Evolutionary conservation across 805 yeast species (phyloP), one percentile per base, ranked within the genome.

Genomic region (Tetrapisispora fleetii): DNA sequence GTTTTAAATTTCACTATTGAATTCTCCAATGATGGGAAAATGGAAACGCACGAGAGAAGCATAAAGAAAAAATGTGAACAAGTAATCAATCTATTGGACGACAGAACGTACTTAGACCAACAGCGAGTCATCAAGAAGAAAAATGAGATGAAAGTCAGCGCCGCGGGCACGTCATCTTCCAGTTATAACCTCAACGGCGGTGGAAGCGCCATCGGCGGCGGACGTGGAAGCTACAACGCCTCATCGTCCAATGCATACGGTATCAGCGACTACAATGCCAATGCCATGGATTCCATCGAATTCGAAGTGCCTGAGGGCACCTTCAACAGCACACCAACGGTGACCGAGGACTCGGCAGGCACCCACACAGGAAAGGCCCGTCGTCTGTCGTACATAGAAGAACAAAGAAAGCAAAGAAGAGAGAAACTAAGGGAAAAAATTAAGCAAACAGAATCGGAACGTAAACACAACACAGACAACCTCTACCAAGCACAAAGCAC

Each of bases 21-120:
- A 14, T 57, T 62, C 45, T 61, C 67, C 10, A 63, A 58, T 41
- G 70, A 66, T 48, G 69, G 69, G 10, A 66, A 66, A 51, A 63
- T 64, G 67, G 68, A 64, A 47, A 57, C 63, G 13, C 70, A 66
- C 47, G 68, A 65, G 50, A 60, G 68, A 40, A 64, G 67, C 18
- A 64, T 66, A 28, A 55, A 58, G 48, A 65, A 63, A 51, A 63
- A 66, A 47, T 60, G 66, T 45, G 67, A 62, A 45, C 51, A 53
- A 16, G 53, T 66, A 16, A 19, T 61, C 24, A 64, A 59, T 45
- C 52, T 54, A 38, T 43, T 65, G 33, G 67, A 62, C 21, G 67
- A 64, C 49, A 44, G 62, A 27, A 53, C 53, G 11, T 64, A 52
- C 42, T 54, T 66, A 54, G 58, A 58, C 45, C 52, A 58, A 33